These are phyloP conservation scores for Colletotrichum noveboracense DNA, from an alignment of 2,329 filamentous ascomycete genomes.

Conservation along the genomic window DNA sequence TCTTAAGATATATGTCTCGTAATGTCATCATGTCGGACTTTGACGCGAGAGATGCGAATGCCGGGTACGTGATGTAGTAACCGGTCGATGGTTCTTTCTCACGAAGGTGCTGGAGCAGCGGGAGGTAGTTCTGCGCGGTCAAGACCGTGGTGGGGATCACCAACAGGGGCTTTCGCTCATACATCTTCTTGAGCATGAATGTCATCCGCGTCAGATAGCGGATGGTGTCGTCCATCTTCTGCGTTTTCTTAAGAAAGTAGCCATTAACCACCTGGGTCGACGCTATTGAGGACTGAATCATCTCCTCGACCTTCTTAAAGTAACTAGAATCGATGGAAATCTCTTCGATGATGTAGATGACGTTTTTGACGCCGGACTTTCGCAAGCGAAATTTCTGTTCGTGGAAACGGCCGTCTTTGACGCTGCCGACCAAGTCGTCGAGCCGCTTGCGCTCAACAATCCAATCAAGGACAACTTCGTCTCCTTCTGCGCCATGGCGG, in stretches of 20 bases:
- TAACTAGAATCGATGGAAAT: constrained; percentile 63
- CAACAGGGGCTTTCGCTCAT: constrained; percentile 61
- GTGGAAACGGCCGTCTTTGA: constrained; percentile 82
- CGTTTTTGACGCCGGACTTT: constrained; percentile 75
- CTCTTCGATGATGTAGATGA: constrained; percentile 81
- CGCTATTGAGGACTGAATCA: constrained; percentile 75
- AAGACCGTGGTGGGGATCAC: constrained; percentile 72
- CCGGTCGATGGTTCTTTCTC: constrained; percentile 52
- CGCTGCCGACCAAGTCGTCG: constrained; percentile 79
- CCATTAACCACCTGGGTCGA: constrained; percentile 80
- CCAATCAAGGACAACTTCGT: constrained; percentile 79
- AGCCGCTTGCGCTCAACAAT: constrained; percentile 83
- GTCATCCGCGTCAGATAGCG: constrained; percentile 78
- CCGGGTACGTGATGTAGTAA: constrained; percentile 71
- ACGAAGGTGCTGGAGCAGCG: constrained; percentile 64
- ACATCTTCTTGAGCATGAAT: constrained; percentile 67
- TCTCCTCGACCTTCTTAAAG: constrained; percentile 65
- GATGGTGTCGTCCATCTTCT: constrained; percentile 79
- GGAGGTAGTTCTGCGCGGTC: constrained; percentile 69
- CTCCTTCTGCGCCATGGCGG: constrained; percentile 63
- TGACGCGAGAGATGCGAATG: constrained; percentile 74
- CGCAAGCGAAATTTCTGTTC: constrained; percentile 84
- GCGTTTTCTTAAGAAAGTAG: constrained; percentile 79
- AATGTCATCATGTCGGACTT: constrained; percentile 79
- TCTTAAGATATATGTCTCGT: constrained; percentile 79